phyloP scores from a whole-genome alignment of 2,329 filamentous ascomycete species.

The Geosmithia morbida region DNA sequence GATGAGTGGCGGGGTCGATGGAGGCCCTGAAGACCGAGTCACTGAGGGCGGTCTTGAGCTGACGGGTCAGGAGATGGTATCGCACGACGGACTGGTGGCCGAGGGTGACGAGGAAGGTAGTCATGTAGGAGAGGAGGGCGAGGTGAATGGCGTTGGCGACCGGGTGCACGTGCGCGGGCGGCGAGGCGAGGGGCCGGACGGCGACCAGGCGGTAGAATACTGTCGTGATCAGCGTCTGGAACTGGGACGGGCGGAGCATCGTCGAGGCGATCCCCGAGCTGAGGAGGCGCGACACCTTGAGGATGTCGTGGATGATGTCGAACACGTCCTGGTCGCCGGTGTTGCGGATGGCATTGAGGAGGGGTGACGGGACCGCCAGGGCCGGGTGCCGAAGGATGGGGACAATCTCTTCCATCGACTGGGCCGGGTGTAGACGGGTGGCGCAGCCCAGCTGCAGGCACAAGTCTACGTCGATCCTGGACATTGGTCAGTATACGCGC shows the following conservation, averaged over 20 bases:
- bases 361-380: conserved; percentile 2
- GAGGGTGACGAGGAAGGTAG: conserved; percentile 7
- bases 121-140: conserved; percentile 11
- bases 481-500: too few relatives aligned
- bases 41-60: conserved; percentile 3
- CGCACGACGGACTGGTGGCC: conserved; percentile 3
- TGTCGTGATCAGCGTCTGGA: conserved; percentile 10
- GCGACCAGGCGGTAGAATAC: conserved; percentile 11
- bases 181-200: conserved; percentile 4
- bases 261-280: conserved; percentile 1
- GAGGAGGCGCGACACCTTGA: conserved; percentile 3
- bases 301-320: background rate
- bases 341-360: conserved; percentile 3
- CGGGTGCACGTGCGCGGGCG: background rate
- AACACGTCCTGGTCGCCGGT: conserved; percentile 1
- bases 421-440: conserved; percentile 1
- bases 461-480: conserved; percentile 4
- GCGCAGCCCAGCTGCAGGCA: conserved; percentile 2
- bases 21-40: conserved; percentile 1
- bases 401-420: conserved; percentile 1
- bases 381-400: conserved; percentile 3
- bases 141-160: conserved; percentile 9
- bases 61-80: conserved; percentile 2
- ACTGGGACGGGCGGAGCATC: conserved; percentile 7
- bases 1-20: conserved; percentile 1